Base-by-base conservation (phyloP, 2,329 filamentous ascomycete genomes). In the Epicoccum sorghinum region DNA sequence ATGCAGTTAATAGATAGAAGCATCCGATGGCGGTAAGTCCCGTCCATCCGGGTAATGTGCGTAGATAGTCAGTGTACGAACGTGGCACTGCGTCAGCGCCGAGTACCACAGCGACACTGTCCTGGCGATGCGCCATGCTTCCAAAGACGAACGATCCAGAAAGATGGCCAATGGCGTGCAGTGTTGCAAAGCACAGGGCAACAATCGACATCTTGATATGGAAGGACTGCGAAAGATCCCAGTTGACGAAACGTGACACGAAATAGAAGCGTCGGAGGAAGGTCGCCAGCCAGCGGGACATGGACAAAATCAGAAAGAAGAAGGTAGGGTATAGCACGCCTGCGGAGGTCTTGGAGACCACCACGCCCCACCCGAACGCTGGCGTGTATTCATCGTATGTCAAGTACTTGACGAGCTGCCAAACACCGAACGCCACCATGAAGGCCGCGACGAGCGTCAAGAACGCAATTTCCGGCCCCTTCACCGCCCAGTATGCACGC, bases 231-330 rank as follows among this genome's bases (percentile, higher is more conserved):
- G 78, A 80, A 1, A 83, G 65, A 54, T 85, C 82, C 81, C 81
- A 84, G 58, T 85, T 84, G 67, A 85, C 74, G 66, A 85, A 82
- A 0, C 80, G 76, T 2, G 80, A 83, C 53, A 85, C 70, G 47
- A 77, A 73, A 57, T 82, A 82, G 9, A 76, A 82, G n/a, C 78
- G 71, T 13, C 82, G 76, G 35, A 83, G 65, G 48, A 78, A 79
- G 0, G 83, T 85, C 2, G 82, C 79, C 18, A 83, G 77, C 70
- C 82, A 83, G 25, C 83, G 73, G 12, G 80, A 83, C 83, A 85
- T 86, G 61, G 81, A 83, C 4, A 85, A 70, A 6, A 85, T 75
- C 52, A 85, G 73, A 60, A 86, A 84, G 70, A 85, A 85, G 51
- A 86, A 78, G 1, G 82, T 84, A 14, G 82, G 82, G 43, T 84